phyloP scores from a whole-genome alignment of 352 stramenopile species.

The Phytophthora capsici region DNA sequence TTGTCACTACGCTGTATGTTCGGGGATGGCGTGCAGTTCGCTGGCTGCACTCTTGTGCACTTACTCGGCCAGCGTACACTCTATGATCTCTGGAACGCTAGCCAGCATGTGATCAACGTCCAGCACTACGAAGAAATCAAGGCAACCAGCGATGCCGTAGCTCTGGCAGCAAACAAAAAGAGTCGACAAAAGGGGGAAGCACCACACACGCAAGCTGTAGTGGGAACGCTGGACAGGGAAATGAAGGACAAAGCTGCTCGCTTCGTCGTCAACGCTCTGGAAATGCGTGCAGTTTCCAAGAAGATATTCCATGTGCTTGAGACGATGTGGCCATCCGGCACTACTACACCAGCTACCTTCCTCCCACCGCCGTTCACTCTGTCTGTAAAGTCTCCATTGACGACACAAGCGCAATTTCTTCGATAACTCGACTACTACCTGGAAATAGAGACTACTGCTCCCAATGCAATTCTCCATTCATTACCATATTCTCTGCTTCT shows the following conservation, averaged over 20 bases:
- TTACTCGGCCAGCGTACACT: slow-evolving; percentile 56
- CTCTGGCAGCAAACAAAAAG: slow-evolving; percentile 23
- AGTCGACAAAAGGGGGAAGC: slow-evolving; percentile 23
- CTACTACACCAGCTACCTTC: slow-evolving; percentile 13
- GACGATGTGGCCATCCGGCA: slow-evolving; percentile 33
- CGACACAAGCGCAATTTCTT: slow-evolving; percentile 7
- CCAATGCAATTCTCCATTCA: slow-evolving; percentile 19
- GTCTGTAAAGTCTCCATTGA: slow-evolving; percentile 14
- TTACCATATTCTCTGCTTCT: slow-evolving; percentile 9
- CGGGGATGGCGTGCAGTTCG: slow-evolving; percentile 67
- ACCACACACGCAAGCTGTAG: slow-evolving; percentile 8
- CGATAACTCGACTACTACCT: slow-evolving; percentile 6
- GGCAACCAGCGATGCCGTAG: slow-evolving; percentile 9
- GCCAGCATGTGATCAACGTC: slow-evolving; percentile 59
- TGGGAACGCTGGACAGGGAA: slow-evolving; percentile 53
- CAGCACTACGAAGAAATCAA: slow-evolving; percentile 42
- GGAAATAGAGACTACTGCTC: slow-evolving; percentile 19
- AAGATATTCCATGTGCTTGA: slow-evolving; percentile 57
- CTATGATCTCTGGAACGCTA: slow-evolving; percentile 72
- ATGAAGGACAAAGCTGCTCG: slow-evolving; percentile 50
- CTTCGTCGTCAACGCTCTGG: slow-evolving; percentile 46
- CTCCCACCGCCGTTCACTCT: slow-evolving; percentile 40
- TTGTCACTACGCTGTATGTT: slow-evolving; percentile 47
- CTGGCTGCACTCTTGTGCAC: slow-evolving; percentile 64
- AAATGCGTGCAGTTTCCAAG: slow-evolving; percentile 42